Conservation (phyloP, 345 rosid genomes). For the Citrus mangshanensis region DNA sequence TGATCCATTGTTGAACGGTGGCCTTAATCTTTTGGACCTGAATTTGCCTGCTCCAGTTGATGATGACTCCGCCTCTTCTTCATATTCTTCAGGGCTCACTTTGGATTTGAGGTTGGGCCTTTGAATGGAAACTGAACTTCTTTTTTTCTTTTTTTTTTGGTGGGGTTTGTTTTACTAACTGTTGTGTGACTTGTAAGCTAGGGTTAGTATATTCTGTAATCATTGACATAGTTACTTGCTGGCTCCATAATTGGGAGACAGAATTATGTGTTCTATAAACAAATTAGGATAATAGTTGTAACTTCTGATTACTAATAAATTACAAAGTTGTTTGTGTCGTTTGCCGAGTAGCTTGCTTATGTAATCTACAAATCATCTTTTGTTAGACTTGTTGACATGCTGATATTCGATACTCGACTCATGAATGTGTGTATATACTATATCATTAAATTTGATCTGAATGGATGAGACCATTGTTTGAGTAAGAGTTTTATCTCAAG, state of each 20-base stretch:
- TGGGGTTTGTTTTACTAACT: background rate
- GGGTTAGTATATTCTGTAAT: constrained; percentile 10
- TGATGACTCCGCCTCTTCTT: constrained; percentile 35
- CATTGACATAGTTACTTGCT: background rate
- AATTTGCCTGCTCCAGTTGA: constrained; percentile 60
- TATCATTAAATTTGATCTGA: background rate
- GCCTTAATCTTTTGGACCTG: constrained; percentile 46
- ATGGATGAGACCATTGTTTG: background rate
- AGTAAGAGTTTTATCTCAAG: background rate
- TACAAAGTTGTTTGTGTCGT: background rate
- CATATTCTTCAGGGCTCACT: constrained; percentile 37
- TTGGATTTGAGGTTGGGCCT: constrained; percentile 79
- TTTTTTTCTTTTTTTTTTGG: background rate
- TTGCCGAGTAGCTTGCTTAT: background rate
- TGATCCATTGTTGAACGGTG: constrained; percentile 21
- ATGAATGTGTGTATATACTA: background rate
- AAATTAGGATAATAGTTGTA: background rate
- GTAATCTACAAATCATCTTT: background rate
- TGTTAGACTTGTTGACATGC: background rate
- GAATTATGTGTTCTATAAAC: background rate
- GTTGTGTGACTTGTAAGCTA: constrained; percentile 20
- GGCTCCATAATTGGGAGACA: constrained; percentile 11
- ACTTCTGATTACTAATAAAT: constrained; percentile 15
- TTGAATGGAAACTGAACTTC: constrained; percentile 16
- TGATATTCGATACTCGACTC: background rate